Evolutionary conservation across 1,139 yeast species (phyloP).

Genomic region (Groenewaldozyma sp.): DNA sequence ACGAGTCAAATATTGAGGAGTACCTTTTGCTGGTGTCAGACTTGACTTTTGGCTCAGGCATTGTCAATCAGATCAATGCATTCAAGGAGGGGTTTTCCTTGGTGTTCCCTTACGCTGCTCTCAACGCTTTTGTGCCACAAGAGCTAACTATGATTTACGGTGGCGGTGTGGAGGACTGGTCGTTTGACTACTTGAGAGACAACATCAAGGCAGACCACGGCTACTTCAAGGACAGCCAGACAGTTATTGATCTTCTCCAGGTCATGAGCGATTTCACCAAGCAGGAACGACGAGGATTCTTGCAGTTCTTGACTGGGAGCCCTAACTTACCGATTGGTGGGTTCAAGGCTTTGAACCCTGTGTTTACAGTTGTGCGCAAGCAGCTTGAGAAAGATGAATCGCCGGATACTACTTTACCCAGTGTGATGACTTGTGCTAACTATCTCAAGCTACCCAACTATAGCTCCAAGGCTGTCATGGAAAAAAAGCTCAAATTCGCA

Average conservation of each 20-base stretch:
- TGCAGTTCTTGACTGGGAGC: constrained; percentile 88
- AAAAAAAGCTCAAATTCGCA: constrained; percentile 53
- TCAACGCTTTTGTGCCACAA: constrained; percentile 59
- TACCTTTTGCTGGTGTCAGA: constrained; percentile 56
- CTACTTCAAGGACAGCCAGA: constrained; percentile 58
- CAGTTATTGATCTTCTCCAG: constrained; percentile 50
- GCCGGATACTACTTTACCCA: constrained; percentile 84
- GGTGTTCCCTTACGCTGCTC: constrained; percentile 72
- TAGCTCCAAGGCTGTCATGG: constrained; percentile 52
- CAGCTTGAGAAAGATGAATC: constrained; percentile 47
- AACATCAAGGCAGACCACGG: constrained; percentile 87
- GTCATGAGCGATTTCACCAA: constrained; percentile 48
- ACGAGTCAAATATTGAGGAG: constrained; percentile 43
- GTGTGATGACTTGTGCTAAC: constrained; percentile 98
- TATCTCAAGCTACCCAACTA: constrained; percentile 85
- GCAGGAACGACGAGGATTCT: constrained; percentile 57
- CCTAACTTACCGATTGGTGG: constrained; percentile 95
- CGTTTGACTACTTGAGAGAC: constrained; percentile 42
- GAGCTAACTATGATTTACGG: constrained; percentile 70
- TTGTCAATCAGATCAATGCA: constrained; percentile 52
- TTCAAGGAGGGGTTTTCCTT: constrained; percentile 76
- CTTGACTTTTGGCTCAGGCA: constrained; percentile 54
- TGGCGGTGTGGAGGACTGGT: constrained; percentile 82
- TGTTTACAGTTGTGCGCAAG: constrained; percentile 79
- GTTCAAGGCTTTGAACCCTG: constrained; percentile 72